phyloP scores from a whole-genome alignment of 2,329 filamentous ascomycete genomes.

The Diatrype stigma region DNA sequence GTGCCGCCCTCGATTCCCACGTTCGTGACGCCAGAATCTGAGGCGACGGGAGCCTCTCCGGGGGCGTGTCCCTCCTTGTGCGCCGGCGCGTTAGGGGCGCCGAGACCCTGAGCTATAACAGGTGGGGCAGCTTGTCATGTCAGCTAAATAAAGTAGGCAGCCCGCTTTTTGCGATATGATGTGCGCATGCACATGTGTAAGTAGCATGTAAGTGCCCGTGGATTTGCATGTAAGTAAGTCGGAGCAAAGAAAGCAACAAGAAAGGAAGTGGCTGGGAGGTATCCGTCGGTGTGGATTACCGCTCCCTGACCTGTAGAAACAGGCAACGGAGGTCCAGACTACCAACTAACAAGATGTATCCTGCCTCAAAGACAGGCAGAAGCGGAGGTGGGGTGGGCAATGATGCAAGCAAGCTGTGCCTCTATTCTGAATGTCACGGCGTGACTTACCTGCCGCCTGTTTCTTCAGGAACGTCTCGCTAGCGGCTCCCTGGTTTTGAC shows the following conservation, averaged over 20 bases:
- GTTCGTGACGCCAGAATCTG: constrained; percentile 17
- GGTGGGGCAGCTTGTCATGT: neutral
- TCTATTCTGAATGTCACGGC: neutral
- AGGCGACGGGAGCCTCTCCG: constrained; percentile 20
- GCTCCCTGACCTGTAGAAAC: neutral
- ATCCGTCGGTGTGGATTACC: neutral
- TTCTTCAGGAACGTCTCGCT: constrained; percentile 23
- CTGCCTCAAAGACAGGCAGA: neutral
- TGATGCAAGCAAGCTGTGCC: neutral
- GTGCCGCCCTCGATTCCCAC: constrained; percentile 17
- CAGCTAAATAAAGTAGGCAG: neutral
- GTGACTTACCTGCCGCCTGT: constrained; percentile 16
- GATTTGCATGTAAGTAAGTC: too few relatives aligned
- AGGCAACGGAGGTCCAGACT: neutral
- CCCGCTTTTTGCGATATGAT: neutral
- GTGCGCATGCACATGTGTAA: too few relatives aligned
- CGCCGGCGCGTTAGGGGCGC: constrained; percentile 19
- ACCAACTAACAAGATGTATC: too few relatives aligned
- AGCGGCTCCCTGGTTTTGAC: constrained; percentile 18
- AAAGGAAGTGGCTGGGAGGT: neutral
- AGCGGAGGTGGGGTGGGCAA: neutral
- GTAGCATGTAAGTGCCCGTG: too few relatives aligned
- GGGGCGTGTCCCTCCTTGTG: constrained; percentile 21
- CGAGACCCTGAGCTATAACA: constrained; percentile 19
- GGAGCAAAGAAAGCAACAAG: too few relatives aligned